Base-by-base conservation (phyloP, 2,329 filamentous ascomycete genomes). In the Trichoderma gracile region DNA sequence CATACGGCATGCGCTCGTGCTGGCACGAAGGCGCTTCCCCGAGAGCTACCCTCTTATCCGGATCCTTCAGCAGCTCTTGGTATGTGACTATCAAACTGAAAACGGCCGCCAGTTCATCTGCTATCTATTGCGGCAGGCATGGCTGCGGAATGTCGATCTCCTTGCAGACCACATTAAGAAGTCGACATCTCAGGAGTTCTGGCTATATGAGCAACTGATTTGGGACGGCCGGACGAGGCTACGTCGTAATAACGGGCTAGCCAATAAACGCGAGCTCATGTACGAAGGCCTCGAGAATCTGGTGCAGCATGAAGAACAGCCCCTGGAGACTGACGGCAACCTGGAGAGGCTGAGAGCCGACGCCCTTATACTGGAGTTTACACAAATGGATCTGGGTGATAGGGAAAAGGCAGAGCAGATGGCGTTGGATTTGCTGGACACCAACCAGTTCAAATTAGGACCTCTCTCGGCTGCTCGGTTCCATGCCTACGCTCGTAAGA, bases 151-250 rank as follows among this genome's bases (percentile, higher is more conserved):
- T 50, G 75, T 76, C 14, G 70, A 76, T 63, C 65, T 77, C 5
- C 67, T 77, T 25, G 68, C 72, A 12, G 69, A 71, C 30, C 71
- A 73, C 33, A 73, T 77, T 38, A 71, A 71, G 12, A 69, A 72
- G 1, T 70, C 69, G 9, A 69, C 72, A 17, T 65, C 73, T 7
- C 71, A 71, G 42, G 72, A 73, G 25, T 70, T 77, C 5, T 77
- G 76, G 76, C 74, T 77, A 50, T 77, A 77, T 63, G 76, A 77
- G 64, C 76, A 77, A 64, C 66, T 77, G 14, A 77, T 77, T 6
- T 77, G 76, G 76, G 76, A 77, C 61, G 76, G 75, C 21, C 73
- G 75, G 33, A 77, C 75, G 14, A 67, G 71, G 10, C 67, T 77
- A 27, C 73, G 76, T 5, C 74, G 69, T 63, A 71, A 71, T 19